Conservation (phyloP, 2,329 filamentous ascomycete genomes). For the Paracoccidioides brasiliensis region DNA sequence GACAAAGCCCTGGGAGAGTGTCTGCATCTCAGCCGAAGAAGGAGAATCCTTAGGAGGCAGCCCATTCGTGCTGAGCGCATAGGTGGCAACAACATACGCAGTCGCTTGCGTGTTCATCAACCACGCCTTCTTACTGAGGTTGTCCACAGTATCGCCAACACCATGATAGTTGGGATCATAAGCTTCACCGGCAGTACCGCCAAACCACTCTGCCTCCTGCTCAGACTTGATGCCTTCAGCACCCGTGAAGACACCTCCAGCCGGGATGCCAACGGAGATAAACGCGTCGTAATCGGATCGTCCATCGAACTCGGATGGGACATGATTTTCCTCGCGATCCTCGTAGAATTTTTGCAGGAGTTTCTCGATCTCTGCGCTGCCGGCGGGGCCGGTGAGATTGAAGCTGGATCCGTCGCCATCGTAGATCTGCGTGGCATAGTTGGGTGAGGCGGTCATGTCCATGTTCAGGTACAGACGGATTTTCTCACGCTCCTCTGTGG, state of each 20-base stretch:
- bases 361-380: conserved; percentile 55
- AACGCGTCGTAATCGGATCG: conserved; percentile 71
- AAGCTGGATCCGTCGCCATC: conserved; percentile 45
- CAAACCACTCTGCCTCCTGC: conserved; percentile 53
- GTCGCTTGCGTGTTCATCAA: conserved; percentile 40
- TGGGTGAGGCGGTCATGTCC: conserved; percentile 57
- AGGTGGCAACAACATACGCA: conserved; percentile 45
- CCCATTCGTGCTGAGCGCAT: conserved; percentile 38
- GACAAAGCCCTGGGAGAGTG: background rate
- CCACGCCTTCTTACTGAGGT: conserved; percentile 42
- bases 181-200: conserved; percentile 50
- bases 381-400: conserved; percentile 43
- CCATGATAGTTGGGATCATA: conserved; percentile 47
- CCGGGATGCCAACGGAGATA: conserved; percentile 58
- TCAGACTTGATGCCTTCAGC: conserved; percentile 64
- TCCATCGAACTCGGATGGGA: conserved; percentile 62
- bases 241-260: conserved; percentile 63
- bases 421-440: conserved; percentile 43
- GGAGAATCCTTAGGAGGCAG: conserved; percentile 9
- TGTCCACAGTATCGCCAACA: conserved; percentile 39
- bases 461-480: conserved; percentile 58
- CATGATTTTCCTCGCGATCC: conserved; percentile 49
- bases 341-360: conserved; percentile 57
- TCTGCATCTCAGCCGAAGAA: background rate
- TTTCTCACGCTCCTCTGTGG: conserved; percentile 40